Evolutionary conservation across 257 asterid species (phyloP).

Genomic region (Ophiorrhiza pumila): DNA sequence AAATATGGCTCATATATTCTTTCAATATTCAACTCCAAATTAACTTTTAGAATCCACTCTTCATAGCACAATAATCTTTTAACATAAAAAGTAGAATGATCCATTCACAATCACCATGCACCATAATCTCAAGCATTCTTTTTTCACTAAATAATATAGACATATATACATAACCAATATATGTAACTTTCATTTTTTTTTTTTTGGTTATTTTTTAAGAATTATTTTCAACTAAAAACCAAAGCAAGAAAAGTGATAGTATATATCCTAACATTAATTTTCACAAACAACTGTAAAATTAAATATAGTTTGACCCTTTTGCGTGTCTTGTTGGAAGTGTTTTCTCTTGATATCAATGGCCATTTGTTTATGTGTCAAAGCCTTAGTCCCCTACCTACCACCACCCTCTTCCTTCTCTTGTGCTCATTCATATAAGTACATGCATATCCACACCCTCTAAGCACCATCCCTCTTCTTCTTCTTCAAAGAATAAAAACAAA

Average conservation of each 20-base stretch:
- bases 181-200: too few species aligned
- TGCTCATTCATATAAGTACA: neutral
- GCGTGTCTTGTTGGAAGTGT: neutral
- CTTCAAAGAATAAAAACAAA: neutral
- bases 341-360: neutral
- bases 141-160: neutral
- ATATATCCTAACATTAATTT: too few species aligned
- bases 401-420: too few species aligned
- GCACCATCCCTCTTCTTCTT: neutral
- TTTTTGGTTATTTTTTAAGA: neutral
- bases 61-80: too few species aligned
- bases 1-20: too few species aligned
- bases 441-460: neutral
- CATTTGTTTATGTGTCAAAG: constrained; percentile 1
- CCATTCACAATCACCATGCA: too few species aligned
- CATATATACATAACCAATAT: neutral
- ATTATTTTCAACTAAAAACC: neutral
- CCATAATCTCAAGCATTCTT: neutral
- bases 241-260: neutral
- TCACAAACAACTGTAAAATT: constrained; percentile 12
- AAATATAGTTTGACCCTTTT: constrained; percentile 9
- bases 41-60: too few species aligned
- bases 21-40: too few species aligned
- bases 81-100: too few species aligned
- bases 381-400: neutral